These are phyloP conservation scores for Apiospora malaysiana DNA, from an alignment of 2,329 filamentous ascomycete species.

Conservation along the genomic window DNA sequence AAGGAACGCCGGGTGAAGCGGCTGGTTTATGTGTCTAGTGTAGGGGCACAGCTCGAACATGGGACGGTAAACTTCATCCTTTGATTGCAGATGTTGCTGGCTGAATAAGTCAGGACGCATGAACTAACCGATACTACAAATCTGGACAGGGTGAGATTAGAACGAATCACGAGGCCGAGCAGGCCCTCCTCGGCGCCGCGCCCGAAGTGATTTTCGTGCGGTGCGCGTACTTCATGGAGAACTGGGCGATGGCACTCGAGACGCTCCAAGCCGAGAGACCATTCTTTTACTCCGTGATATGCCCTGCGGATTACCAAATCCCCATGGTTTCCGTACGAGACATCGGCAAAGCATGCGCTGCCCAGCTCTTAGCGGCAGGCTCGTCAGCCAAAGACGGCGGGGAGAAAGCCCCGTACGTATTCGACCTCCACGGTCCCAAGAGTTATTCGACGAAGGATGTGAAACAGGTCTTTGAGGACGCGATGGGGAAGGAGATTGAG, in stretches of 20 bases:
- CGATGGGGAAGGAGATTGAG: not conserved
- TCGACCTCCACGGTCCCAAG: not conserved
- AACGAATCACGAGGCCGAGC: slow-evolving; percentile 43
- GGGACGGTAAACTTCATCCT: not conserved
- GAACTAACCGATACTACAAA: too few species aligned
- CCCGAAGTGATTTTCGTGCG: slow-evolving; percentile 40
- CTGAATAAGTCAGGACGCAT: too few species aligned
- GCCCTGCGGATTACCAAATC: slow-evolving; percentile 40
- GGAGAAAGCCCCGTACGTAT: not conserved
- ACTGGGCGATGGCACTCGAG: slow-evolving; percentile 40
- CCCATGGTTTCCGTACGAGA: slow-evolving; percentile 36
- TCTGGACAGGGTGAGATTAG: slow-evolving; percentile 47
- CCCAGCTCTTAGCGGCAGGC: not conserved
- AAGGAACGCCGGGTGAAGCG: not conserved
- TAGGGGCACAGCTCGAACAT: not conserved
- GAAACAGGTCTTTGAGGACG: not conserved
- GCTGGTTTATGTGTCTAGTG: not conserved
- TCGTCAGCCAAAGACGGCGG: not conserved
- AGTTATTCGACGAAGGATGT: not conserved
- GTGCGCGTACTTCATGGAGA: slow-evolving; percentile 47
- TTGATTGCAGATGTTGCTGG: too few species aligned
- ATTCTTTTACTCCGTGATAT: slow-evolving; percentile 43
- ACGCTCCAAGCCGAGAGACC: slow-evolving; percentile 35
- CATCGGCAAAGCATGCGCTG: slow-evolving; percentile 7
- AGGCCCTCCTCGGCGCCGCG: slow-evolving; percentile 25